Evolutionary conservation across 805 yeast species (phyloP), one percentile per base, ranked within the genome.

Genomic region (Helenozyma baotianmanensis): DNA sequence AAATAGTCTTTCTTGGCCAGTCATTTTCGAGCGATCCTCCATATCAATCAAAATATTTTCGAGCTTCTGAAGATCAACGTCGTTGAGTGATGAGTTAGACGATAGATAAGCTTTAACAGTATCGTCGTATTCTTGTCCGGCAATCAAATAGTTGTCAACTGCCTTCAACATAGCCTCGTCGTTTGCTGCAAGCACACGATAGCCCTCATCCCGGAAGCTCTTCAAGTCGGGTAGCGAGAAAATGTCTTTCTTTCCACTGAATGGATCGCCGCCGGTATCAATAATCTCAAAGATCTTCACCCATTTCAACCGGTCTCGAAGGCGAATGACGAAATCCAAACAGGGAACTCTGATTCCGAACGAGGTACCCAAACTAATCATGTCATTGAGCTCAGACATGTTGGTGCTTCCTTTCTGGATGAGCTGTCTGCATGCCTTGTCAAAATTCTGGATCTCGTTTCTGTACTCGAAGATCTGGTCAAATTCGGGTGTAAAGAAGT

Each of bases 321-420:
- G 40, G 29, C 72, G 50, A 2, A 44, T 48, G n/a, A 66, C 44
- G 32, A 66, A 64, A 12, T 38, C 42, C 29, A 66, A 50, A 1
- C 80, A 69, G 2, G 76, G 72, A 11, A 82, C 51, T 5, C 62
- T 67, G 23, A 83, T 53, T 4, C 83, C 83, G 48, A 80, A 73
- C 2, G 78, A 67, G 36, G 66, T 62, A 2, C 89, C 90, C 23
- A 76, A 53, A 27, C 66, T 70, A 15, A 79, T 70, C 51, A 81
- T 52, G 25, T 73, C 77, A 23, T 64, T 57, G 30, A 76, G 65
- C 16, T 79, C 82, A 11, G 61, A 64, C 6, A 62, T 32, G 1
- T 62, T 43, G 14, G 60, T 64, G 10, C 38, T 45, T 16, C 50
- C 45, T 14, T 51, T 54, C 2, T 74, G 46, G 12, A 74, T 39